These are phyloP conservation scores for Plantago lanceolata DNA, from an alignment of 305 asterid species.

Conservation along the genomic window DNA sequence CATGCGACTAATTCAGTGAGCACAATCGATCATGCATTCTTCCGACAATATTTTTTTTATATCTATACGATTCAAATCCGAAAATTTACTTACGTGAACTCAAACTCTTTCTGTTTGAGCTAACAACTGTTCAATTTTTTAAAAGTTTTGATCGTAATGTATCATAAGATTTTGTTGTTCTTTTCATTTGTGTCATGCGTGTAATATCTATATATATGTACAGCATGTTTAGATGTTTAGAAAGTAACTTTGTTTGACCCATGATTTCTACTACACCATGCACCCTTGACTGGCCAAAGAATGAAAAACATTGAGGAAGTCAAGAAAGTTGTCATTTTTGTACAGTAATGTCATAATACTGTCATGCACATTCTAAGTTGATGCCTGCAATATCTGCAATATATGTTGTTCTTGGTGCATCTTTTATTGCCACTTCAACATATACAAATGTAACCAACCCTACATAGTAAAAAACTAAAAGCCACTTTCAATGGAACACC, in stretches of 20 bases:
- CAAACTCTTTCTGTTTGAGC: no score
- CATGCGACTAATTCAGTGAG: no score
- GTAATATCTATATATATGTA: no score
- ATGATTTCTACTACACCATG: not conserved
- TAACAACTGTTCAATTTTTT: no score
- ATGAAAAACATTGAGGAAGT: not conserved
- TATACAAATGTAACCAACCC: slow-evolving; percentile 14
- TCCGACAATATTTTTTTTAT: no score
- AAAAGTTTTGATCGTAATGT: no score
- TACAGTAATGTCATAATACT: slow-evolving; percentile 18
- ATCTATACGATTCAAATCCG: no score
- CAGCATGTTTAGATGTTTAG: no score
- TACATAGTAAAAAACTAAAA: slow-evolving; percentile 19
- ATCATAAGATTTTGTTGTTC: not conserved
- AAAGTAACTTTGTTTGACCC: not conserved
- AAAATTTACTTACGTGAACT: no score
- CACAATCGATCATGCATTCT: no score
- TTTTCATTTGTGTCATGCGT: no score
- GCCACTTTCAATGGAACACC: slow-evolving; percentile 39
- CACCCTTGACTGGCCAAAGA: not conserved
- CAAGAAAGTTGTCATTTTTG: slow-evolving; percentile 16
- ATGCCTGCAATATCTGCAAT: no score
- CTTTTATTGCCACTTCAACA: slow-evolving; percentile 26
- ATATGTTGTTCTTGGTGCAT: slow-evolving; percentile 19
- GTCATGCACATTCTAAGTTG: slow-evolving; percentile 8